These are phyloP conservation scores for Sugiyamaella japonica DNA, from an alignment of 1,139 yeast genomes.

Conservation along the genomic window DNA sequence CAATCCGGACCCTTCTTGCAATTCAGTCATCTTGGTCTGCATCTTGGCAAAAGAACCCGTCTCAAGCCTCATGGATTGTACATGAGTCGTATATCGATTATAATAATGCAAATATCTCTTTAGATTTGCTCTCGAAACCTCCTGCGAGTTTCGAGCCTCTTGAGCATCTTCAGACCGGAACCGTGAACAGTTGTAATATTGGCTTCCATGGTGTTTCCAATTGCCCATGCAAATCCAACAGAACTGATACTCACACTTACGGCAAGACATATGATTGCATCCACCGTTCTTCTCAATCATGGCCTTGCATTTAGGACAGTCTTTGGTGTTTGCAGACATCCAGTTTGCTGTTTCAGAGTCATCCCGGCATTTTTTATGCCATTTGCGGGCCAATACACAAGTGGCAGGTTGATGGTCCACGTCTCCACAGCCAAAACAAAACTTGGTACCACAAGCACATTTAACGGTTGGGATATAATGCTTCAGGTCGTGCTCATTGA, in stretches of 20 bases:
- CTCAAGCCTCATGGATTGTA: constrained; percentile 75
- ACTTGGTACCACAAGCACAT: constrained; percentile 67
- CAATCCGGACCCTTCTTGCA: constrained; percentile 63
- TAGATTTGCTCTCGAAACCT: constrained; percentile 46
- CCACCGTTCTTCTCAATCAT: constrained; percentile 84
- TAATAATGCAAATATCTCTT: constrained; percentile 76
- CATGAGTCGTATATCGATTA: constrained; percentile 74
- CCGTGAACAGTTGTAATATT: constrained; percentile 67
- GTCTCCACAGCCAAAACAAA: constrained; percentile 75
- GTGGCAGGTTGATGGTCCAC: constrained; percentile 79
- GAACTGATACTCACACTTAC: constrained; percentile 72
- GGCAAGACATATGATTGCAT: constrained; percentile 93
- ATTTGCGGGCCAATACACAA: constrained; percentile 63
- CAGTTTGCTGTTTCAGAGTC: constrained; percentile 89
- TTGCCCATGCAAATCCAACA: constrained; percentile 90
- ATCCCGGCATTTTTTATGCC: constrained; percentile 81
- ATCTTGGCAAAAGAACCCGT: constrained; percentile 60
- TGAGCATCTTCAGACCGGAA: constrained; percentile 49
- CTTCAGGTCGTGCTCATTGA: constrained; percentile 42
- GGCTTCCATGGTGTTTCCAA: constrained; percentile 73
- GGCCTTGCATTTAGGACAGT: constrained; percentile 68
- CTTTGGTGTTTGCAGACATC: constrained; percentile 85
- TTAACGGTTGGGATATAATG: constrained; percentile 60
- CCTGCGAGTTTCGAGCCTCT: constrained; percentile 39
- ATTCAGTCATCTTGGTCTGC: constrained; percentile 60